Conservation (phyloP, 2,329 filamentous ascomycete species). For the Lizonia empirigonia region DNA sequence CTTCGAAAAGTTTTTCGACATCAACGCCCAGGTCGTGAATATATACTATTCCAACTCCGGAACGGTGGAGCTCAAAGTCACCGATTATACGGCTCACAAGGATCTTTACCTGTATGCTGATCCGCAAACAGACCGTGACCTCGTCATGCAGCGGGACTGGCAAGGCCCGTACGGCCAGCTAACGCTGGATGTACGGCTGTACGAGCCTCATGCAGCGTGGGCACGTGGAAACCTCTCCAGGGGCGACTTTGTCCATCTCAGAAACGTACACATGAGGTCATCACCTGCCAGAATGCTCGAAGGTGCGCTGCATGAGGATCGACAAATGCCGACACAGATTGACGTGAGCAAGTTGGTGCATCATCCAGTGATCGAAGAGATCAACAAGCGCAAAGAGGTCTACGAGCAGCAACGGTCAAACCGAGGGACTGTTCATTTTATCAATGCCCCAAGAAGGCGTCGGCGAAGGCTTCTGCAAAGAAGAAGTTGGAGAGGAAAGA, state of each 20-base stretch:
- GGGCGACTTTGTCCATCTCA: conserved; percentile 68
- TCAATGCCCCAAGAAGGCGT: conserved; percentile 28
- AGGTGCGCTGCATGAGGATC: conserved; percentile 71
- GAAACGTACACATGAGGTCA: conserved; percentile 73
- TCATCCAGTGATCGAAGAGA: conserved; percentile 20
- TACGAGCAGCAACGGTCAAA: conserved; percentile 56
- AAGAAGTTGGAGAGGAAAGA: conserved; percentile 48
- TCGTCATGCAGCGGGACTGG: conserved; percentile 59
- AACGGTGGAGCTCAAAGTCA: conserved; percentile 39
- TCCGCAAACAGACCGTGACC: conserved; percentile 35
- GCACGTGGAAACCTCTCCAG: conserved; percentile 62
- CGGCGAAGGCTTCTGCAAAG: conserved; percentile 33
- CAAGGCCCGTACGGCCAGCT: conserved; percentile 74
- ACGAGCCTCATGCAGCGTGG: conserved; percentile 67
- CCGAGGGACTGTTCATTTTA: conserved; percentile 19
- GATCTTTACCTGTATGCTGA: conserved; percentile 63
- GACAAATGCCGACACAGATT: conserved; percentile 57
- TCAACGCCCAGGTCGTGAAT: conserved; percentile 74
- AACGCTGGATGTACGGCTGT: conserved; percentile 74
- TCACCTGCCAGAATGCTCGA: conserved; percentile 65
- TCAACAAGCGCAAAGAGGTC: conserved; percentile 64
- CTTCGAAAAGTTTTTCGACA: conserved; percentile 65
- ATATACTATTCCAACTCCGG: conserved; percentile 50
- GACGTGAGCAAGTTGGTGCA: conserved; percentile 54
- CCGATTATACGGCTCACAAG: conserved; percentile 56